A percentile compares a stretch with the other conserved stretches of the same genome.
phyloP scores from a whole-genome alignment of 2,329 filamentous ascomycete species.

The Cadophora sp. region DNA sequence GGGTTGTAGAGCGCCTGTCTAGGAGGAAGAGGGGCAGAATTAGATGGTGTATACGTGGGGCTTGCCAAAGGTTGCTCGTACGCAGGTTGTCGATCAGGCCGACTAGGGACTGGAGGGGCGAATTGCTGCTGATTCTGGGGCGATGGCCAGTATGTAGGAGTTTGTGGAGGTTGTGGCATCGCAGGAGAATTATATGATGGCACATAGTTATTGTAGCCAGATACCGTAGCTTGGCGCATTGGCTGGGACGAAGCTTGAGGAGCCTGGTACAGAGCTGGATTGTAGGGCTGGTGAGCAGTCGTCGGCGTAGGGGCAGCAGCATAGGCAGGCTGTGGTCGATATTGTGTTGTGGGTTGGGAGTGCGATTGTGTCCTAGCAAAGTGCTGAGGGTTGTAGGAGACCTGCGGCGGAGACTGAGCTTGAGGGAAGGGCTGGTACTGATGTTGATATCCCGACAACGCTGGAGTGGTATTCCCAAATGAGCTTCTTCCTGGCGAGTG shows the following conservation, averaged over 20 bases:
- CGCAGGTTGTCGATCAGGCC: slow-evolving; percentile 35
- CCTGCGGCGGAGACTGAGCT: slow-evolving; percentile 48
- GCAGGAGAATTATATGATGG: slow-evolving; percentile 37
- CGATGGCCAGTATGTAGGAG: slow-evolving; percentile 43
- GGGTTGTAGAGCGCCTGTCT: slow-evolving; percentile 38
- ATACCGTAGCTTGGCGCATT: slow-evolving; percentile 62
- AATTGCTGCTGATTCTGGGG: slow-evolving; percentile 35
- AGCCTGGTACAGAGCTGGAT: slow-evolving; percentile 60
- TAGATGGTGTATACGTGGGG: slow-evolving; percentile 38
- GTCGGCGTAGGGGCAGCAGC: slow-evolving; percentile 58
- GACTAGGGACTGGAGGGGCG: slow-evolving; percentile 35
- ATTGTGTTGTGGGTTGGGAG: slow-evolving; percentile 49
- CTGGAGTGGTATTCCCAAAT: slow-evolving; percentile 40
- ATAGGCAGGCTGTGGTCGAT: slow-evolving; percentile 57
- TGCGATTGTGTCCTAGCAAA: slow-evolving; percentile 55
- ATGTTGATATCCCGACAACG: slow-evolving; percentile 57
- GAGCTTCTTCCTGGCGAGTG: slow-evolving; percentile 39
- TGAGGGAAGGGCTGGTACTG: slow-evolving; percentile 54
- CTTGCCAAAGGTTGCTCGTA: slow-evolving; percentile 41
- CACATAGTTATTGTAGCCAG: slow-evolving; percentile 61
- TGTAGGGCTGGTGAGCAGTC: slow-evolving; percentile 65
- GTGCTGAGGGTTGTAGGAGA: slow-evolving; percentile 67
- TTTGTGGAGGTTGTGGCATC: slow-evolving; percentile 52
- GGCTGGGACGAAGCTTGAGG: slow-evolving; percentile 57
- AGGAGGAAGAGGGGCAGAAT: slow-evolving; percentile 37